Percentiles rank a stretch among this genome's conserved stretches.
Conservation (phyloP, 1,284 basidiomycete genomes). For the Heterobasidion occidentale region DNA sequence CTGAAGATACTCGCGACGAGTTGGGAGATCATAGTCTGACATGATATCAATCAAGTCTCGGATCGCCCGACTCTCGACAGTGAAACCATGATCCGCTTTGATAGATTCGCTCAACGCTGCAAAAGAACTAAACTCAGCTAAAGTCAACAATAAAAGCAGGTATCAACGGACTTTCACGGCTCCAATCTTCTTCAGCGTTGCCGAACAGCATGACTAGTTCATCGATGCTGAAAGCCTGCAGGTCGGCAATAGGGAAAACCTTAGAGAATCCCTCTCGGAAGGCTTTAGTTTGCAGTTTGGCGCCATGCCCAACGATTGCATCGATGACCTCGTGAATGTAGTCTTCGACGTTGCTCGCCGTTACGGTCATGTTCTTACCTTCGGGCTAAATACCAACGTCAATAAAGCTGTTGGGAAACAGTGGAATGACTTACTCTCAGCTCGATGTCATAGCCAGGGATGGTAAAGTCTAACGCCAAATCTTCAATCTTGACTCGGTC, state of each 20-base stretch:
- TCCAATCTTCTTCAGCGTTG: conserved; percentile 94
- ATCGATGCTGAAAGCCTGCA: conserved; percentile 89
- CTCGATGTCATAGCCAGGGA: conserved; percentile 93
- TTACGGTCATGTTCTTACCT: conserved; percentile 75
- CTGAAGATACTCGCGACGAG: conserved; percentile 86
- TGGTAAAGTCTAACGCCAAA: conserved; percentile 90
- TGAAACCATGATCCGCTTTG: conserved; percentile 98
- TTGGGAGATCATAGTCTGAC: conserved; percentile 66
- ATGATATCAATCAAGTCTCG: conserved; percentile 85
- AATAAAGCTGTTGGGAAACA: conserved; percentile 1
- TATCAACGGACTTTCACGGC: conserved; percentile 64
- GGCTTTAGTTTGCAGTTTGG: conserved; percentile 69
- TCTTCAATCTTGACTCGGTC: conserved; percentile 68
- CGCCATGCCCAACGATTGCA: conserved; percentile 73
- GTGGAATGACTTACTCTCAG: conserved; percentile 50
- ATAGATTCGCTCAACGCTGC: conserved; percentile 82
- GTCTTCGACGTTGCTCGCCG: conserved; percentile 80
- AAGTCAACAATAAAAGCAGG: background rate
- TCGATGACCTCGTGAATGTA: conserved; percentile 82
- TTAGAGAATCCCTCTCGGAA: conserved; percentile 89
- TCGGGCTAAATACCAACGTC: conserved; percentile 41
- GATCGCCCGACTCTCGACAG: conserved; percentile 87
- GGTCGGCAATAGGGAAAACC: conserved; percentile 88
- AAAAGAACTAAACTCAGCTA: conserved; percentile 10
- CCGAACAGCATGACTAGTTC: conserved; percentile 93